Evolutionary conservation across 805 yeast species (phyloP).

Genomic region (Saturnispora zaruensis): DNA sequence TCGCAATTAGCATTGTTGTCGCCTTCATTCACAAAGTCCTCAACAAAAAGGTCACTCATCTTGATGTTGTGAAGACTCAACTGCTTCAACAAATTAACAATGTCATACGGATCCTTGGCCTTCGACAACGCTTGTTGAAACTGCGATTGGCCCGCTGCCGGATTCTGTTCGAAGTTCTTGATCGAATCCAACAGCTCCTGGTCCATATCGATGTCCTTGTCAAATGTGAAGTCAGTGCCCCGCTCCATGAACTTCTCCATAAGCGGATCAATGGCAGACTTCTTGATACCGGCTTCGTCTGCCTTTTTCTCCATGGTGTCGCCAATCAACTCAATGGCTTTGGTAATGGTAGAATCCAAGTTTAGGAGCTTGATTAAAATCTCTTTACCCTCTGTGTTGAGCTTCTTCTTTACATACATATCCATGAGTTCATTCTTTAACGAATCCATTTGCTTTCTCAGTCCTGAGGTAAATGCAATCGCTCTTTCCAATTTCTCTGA

Average conservation of each 20-base stretch:
- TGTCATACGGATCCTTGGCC: constrained; percentile 15
- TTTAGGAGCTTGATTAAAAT: constrained; percentile 58
- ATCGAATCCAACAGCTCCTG: constrained; percentile 4
- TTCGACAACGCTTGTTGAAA: constrained; percentile 7
- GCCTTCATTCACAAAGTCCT: not conserved
- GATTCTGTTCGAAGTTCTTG: constrained; percentile 5
- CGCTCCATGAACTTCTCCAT: constrained; percentile 1
- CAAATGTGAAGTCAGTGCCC: not conserved
- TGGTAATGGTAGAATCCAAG: constrained; percentile 60
- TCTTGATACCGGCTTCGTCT: not conserved
- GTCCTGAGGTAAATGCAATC: constrained; percentile 33
- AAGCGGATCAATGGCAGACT: not conserved
- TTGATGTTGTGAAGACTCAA: constrained; percentile 9
- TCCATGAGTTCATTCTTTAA: constrained; percentile 50
- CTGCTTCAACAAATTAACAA: constrained; percentile 11
- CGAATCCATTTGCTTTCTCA: constrained; percentile 36
- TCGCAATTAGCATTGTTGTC: not conserved
- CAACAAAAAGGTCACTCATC: constrained; percentile 13
- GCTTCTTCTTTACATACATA: constrained; percentile 44
- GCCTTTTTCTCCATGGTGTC: not conserved
- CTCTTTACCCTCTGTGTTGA: constrained; percentile 68
- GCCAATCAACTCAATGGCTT: constrained; percentile 35
- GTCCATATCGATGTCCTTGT: not conserved
- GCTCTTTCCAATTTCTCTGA: constrained; percentile 19
- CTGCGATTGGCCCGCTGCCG: constrained; percentile 2